Conservation (phyloP, 352 stramenopile species). For the Phytophthora vignae region DNA sequence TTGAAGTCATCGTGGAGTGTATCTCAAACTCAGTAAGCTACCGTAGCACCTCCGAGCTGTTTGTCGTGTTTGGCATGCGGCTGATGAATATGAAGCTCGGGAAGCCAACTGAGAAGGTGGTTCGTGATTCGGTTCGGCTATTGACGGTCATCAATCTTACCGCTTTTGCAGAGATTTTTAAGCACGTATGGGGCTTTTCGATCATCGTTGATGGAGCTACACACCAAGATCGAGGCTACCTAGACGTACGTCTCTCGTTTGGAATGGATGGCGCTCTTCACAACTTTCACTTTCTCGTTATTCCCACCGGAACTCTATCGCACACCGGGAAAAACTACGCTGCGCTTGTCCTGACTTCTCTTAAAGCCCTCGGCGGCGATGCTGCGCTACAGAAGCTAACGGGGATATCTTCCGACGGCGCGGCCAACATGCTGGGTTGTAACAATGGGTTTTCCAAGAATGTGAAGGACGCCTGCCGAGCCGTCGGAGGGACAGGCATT, state of each 20-base stretch:
- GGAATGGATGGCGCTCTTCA: neutral
- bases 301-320: neutral
- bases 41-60: too few relatives aligned
- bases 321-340: conserved; percentile 2
- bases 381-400: neutral
- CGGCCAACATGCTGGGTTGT: conserved; percentile 2
- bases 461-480: neutral
- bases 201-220: conserved; percentile 3
- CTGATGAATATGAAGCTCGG: too few relatives aligned
- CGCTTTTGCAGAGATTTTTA: neutral
- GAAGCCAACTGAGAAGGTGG: too few relatives aligned
- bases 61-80: too few relatives aligned
- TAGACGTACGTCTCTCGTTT: neutral
- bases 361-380: neutral
- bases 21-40: too few relatives aligned
- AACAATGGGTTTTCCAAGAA: neutral
- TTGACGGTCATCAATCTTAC: neutral
- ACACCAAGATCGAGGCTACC: neutral
- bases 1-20: too few relatives aligned
- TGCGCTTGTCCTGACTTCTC: neutral
- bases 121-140: neutral
- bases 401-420: neutral
- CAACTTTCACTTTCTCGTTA: conserved; percentile 4
- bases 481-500: neutral
- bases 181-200: neutral